Conservation (phyloP, 176 grass and related monocot species). For the Eleusine coracana region DNA sequence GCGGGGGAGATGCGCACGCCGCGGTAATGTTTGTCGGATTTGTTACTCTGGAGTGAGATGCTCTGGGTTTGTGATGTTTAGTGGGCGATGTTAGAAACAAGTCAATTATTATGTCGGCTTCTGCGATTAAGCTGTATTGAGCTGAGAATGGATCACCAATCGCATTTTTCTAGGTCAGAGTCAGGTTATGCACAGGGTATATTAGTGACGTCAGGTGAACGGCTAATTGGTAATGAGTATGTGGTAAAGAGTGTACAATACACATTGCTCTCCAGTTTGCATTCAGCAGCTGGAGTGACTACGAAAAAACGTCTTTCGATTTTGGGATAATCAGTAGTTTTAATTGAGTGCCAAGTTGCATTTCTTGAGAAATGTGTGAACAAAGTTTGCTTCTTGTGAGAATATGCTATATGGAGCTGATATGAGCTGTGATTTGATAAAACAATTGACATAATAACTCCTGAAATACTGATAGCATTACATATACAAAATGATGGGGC, state of each 20-base stretch:
- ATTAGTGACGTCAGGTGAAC: background rate
- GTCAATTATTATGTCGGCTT: slow-evolving; percentile 2
- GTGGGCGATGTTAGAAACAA: slow-evolving; percentile 12
- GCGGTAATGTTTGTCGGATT: background rate
- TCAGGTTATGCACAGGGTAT: background rate
- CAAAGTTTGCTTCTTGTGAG: background rate
- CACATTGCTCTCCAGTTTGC: background rate
- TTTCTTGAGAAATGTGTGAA: background rate
- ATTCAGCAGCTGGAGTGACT: background rate
- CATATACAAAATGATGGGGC: background rate
- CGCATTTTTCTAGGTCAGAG: background rate
- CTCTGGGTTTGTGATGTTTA: slow-evolving; percentile 18
- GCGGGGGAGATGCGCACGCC: background rate
- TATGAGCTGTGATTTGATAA: background rate
- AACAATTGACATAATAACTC: background rate
- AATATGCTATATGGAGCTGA: background rate
- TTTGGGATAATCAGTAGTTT: background rate
- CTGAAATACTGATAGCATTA: slow-evolving; percentile 7
- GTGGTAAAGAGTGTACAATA: background rate
- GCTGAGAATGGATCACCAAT: background rate
- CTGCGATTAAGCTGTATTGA: background rate
- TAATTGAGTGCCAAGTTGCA: background rate
- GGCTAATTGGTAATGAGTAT: background rate
- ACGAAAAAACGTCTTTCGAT: background rate
- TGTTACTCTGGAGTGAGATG: background rate